phyloP scores from a whole-genome alignment of 495 filamentous ascomycete genomes.

The Terfezia claveryi region DNA sequence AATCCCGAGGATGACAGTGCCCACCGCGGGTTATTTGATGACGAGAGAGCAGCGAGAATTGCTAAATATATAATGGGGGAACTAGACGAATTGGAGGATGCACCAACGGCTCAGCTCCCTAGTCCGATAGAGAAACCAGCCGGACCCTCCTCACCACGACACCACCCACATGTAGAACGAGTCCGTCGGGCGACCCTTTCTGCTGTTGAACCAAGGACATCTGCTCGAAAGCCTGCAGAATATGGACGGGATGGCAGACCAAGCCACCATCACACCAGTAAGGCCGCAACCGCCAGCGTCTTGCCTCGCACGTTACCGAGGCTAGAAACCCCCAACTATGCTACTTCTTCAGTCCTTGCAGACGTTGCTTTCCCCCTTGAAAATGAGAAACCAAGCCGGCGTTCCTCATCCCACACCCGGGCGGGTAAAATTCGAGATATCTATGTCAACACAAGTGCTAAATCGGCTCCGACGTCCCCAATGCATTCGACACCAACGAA shows the following conservation, averaged over 20 bases:
- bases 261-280: no score
- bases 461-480: no score
- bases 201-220: background rate
- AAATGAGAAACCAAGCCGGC: no score
- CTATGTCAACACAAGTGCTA: no score
- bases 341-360: background rate
- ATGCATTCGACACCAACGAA: background rate
- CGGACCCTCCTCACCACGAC: background rate
- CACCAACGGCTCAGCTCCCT: background rate
- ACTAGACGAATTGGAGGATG: background rate
- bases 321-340: background rate
- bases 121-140: background rate
- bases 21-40: background rate
- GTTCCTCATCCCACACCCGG: no score
- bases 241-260: no score
- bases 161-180: background rate
- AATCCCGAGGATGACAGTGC: background rate
- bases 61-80: background rate
- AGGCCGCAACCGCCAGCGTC: no score
- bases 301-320: no score
- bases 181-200: background rate
- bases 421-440: no score
- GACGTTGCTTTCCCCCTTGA: background rate
- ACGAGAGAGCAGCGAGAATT: background rate
- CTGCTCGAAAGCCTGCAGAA: background rate